A percentile compares a stretch with the other conserved stretches of the same genome.
These are phyloP conservation scores for Scedosporium minutisporum DNA, from an alignment of 2,329 filamentous ascomycete genomes.

Conservation along the genomic window DNA sequence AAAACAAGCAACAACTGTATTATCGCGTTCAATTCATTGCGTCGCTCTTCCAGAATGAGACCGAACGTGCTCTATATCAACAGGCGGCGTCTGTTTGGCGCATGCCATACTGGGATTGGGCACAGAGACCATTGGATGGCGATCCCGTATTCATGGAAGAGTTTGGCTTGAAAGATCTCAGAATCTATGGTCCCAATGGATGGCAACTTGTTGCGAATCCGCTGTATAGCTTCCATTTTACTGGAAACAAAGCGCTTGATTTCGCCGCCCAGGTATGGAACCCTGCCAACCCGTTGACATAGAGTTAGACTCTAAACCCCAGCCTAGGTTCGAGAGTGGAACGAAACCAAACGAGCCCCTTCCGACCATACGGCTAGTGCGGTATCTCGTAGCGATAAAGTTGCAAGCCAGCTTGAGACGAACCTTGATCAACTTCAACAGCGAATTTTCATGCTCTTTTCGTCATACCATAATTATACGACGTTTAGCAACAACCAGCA, in stretches of 20 bases:
- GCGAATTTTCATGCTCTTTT: constrained; percentile 58
- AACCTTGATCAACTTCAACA: constrained; percentile 47
- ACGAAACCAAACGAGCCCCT: constrained; percentile 50
- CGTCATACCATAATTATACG: constrained; percentile 57
- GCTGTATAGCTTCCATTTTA: constrained; percentile 50
- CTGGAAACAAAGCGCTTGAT: constrained; percentile 46
- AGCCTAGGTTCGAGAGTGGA: constrained; percentile 47
- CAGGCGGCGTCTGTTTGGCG: constrained; percentile 41
- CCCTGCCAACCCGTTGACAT: neutral
- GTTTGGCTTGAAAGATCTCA: constrained; percentile 38
- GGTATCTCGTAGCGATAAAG: constrained; percentile 48
- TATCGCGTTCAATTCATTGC: constrained; percentile 27
- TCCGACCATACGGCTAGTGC: constrained; percentile 17
- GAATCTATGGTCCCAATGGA: constrained; percentile 47
- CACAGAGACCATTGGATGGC: constrained; percentile 35
- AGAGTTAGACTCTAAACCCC: constrained; percentile 6
- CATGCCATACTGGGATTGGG: constrained; percentile 53
- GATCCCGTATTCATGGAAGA: constrained; percentile 35
- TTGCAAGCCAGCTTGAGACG: constrained; percentile 41
- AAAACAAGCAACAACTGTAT: constrained; percentile 10
- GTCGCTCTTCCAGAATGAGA: constrained; percentile 34
- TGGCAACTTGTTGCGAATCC: constrained; percentile 50
- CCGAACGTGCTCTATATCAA: constrained; percentile 38
- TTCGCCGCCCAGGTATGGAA: constrained; percentile 50
- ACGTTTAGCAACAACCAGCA: constrained; percentile 61